These are phyloP conservation scores for Cucumis variabilis DNA, from an alignment of 331 rosid genomes.

Conservation along the genomic window DNA sequence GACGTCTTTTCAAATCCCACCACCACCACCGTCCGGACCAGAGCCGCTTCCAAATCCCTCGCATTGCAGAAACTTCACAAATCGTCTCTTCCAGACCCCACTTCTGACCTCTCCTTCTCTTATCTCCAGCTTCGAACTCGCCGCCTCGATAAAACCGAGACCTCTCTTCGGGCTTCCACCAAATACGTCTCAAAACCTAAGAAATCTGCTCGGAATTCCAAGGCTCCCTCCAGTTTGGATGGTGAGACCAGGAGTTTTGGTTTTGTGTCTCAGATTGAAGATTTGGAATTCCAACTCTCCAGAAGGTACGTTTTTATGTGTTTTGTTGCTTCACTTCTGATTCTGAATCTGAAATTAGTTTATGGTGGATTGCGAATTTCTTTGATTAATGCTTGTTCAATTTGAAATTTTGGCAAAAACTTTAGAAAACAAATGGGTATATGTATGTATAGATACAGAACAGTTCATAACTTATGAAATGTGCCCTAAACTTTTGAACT, in stretches of 20 bases:
- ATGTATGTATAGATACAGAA: background rate
- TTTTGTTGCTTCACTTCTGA: background rate
- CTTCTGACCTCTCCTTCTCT: slow-evolving; percentile 46
- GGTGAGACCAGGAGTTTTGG: slow-evolving; percentile 28
- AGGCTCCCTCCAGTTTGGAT: slow-evolving; percentile 35
- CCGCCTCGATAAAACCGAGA: slow-evolving; percentile 54
- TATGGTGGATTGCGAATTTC: background rate
- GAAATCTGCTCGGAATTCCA: slow-evolving; percentile 36
- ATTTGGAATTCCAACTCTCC: slow-evolving; percentile 48
- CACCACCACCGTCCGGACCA: slow-evolving; percentile 69
- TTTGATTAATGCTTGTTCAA: background rate
- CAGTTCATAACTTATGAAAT: background rate
- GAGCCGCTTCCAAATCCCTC: slow-evolving; percentile 72
- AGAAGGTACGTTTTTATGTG: slow-evolving; percentile 9
- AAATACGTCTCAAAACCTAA: slow-evolving; percentile 30
- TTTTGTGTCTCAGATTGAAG: slow-evolving; percentile 39
- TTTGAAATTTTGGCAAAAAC: background rate
- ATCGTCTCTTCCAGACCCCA: slow-evolving; percentile 20
- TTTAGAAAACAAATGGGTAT: background rate
- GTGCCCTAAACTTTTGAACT: background rate
- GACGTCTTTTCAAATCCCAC: slow-evolving; percentile 50
- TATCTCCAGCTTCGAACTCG: slow-evolving; percentile 90
- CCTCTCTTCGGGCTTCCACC: slow-evolving; percentile 33
- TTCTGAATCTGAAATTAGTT: background rate
- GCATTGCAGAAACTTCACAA: slow-evolving; percentile 64